Evolutionary conservation across 176 grass and related monocot species (phyloP).

Genomic region (Chrysopogon serrulatus): DNA sequence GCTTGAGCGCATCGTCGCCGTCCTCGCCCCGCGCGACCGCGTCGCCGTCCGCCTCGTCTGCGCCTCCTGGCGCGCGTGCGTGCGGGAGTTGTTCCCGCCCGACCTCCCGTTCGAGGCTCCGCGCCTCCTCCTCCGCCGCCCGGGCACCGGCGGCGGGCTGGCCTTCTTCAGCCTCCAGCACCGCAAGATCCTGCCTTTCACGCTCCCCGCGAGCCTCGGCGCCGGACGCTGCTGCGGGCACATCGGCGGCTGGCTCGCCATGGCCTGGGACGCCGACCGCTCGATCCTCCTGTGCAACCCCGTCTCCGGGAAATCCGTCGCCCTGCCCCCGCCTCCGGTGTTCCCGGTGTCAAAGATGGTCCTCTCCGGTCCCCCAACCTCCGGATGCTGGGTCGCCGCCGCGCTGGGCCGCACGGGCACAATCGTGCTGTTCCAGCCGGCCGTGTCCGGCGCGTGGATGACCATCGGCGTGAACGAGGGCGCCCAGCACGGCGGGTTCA

Average conservation of each 20-base stretch:
- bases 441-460: background rate
- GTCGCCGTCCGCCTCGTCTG: conserved; percentile 27
- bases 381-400: conserved; percentile 10
- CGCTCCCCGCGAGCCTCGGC: background rate
- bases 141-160: background rate
- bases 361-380: conserved; percentile 20
- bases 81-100: conserved; percentile 2
- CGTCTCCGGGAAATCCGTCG: background rate
- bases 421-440: conserved; percentile 17
- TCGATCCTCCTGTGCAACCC: background rate
- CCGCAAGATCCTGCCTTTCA: conserved; percentile 12
- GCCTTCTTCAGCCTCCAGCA: conserved; percentile 36
- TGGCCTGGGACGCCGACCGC: conserved; percentile 22
- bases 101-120: conserved; percentile 35
- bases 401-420: conserved; percentile 18
- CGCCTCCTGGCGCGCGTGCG: conserved; percentile 31
- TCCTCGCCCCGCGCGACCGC: background rate
- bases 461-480: background rate
- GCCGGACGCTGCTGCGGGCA: conserved; percentile 32
- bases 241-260: conserved; percentile 21
- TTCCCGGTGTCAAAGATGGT: conserved; percentile 23
- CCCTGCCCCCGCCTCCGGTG: background rate
- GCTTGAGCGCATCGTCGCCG: conserved; percentile 9
- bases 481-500: background rate
- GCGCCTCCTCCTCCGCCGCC: conserved; percentile 31